Base-by-base conservation (phyloP, 2,329 filamentous ascomycete genomes). In the Phyllosticta citriasiana region DNA sequence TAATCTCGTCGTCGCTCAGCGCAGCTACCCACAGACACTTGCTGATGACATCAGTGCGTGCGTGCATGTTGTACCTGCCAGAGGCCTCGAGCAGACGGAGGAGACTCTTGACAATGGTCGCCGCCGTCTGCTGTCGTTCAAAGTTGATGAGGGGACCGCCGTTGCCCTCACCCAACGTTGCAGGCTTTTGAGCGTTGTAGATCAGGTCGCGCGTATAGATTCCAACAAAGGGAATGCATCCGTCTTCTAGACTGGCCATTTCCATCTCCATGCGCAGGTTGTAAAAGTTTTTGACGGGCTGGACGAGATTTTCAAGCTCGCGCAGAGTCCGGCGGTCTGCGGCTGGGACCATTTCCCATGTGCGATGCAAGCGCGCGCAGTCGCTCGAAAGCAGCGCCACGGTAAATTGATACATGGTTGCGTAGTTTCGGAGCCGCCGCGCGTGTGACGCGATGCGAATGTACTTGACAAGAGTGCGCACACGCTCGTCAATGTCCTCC, bases 1-100 rank as follows among this genome's bases (percentile, higher is more conserved):
- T 65, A 68, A 94, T 91, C 68, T 92, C 88, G n/a, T 85, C 84
- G 65, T 93, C 89, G 60, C 77, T 83, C 60, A 94, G 72, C 9
- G 89, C 88, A 55, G 88, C 86, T 76, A 94, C 86, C 89, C 90
- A 94, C n/a, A 94, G 79, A 71, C 89, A 94, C 65, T 88, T 82
- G 73, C 90, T 88, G 4, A 89, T 87, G 57, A 91, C 83, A 58
- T 88, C 88, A 64, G 90, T 87, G 47, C 92, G 84, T 1, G 88
- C 85, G 66, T 85, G 81, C 71, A 93, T 91, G 6, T 78, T 76
- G 71, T 93, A 94, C 61, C 84, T 81, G 24, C 86, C 84, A 70
- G 88, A 92, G 1, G 88, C 87, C 73, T 94, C 89, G 9, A 94
- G 78, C n/a, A 94, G 78, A 24, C 89, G 81, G 51, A 93, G 76